Evolutionary conservation across 164 flowering plant species (phyloP), one percentile per base, ranked within the genome.

Genomic region (Umbilicus rupestris): DNA sequence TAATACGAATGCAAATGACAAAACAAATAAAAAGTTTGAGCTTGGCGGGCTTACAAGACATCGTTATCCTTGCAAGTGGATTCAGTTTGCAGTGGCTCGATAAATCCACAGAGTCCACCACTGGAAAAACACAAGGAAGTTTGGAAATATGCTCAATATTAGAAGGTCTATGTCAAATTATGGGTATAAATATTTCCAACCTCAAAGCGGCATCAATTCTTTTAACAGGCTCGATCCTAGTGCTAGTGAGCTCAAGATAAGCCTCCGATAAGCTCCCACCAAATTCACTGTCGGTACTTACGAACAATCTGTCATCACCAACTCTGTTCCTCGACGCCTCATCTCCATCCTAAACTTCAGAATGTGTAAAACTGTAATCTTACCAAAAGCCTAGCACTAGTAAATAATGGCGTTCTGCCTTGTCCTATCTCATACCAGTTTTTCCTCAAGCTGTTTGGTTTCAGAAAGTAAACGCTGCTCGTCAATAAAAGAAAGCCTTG

Each of bases 401-500:
- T 7, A 59, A 62, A 28, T 46, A 60, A 57, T 30, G 0, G n/a
- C 19, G 64, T n/a, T n/a, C n/a, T n/a, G n/a, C n/a, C n/a, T n/a
- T n/a, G n/a, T n/a, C 22, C 12, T 19, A 22, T 64, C 4, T 10
- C 62, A 22, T 75, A 80, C 85, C 73, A 82, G 57, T 3, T 77
- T 70, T 37, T 68, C 64, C 64, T 77, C 78, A 1, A 72, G 11
- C 39, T 71, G 67, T 26, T 19, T 70, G 0, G 81, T 79, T 26
- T 75, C 81, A 2, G 62, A 1, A 9, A 77, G 68, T 26, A 81
- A 80, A 6, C 68, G 77, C 17, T 68, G 55, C 66, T 77, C 83
- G 0, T 76, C 77, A 31, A 84, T 81, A 60, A 80, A 82, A 0
- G 80, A 73, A 58, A 81, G 81, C 66, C 74, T 73, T 15, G 67